Evolutionary conservation across 306 rosid genomes (phyloP).

Genomic region (Clitoria ternatea): DNA sequence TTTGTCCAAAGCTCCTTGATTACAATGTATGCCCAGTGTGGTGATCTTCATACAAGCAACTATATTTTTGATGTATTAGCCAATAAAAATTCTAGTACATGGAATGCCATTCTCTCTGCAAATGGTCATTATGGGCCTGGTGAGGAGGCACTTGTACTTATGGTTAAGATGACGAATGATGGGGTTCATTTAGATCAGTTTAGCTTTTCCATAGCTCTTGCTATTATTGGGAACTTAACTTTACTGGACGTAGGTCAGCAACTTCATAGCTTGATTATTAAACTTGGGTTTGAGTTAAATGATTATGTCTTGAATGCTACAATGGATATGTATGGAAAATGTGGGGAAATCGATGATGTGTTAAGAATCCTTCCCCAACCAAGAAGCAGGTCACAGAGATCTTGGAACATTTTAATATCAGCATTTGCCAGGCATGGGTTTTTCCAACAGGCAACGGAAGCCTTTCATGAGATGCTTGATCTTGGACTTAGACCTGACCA

Average conservation of each 20-base stretch:
- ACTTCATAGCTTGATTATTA: slow-evolving; percentile 63
- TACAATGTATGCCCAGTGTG: slow-evolving; percentile 84
- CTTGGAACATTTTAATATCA: slow-evolving; percentile 93
- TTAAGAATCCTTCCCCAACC: slow-evolving; percentile 57
- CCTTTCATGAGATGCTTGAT: slow-evolving; percentile 71
- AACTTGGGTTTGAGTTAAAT: slow-evolving; percentile 71
- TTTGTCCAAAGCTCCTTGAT: slow-evolving; percentile 78
- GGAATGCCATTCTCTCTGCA: slow-evolving; percentile 88
- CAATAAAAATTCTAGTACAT: slow-evolving; percentile 55
- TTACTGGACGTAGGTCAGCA: slow-evolving; percentile 90
- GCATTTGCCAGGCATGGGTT: slow-evolving; percentile 78
- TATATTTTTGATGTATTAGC: slow-evolving; percentile 50
- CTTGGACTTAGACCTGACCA: slow-evolving; percentile 69
- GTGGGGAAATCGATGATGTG: slow-evolving; percentile 80
- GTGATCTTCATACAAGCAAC: slow-evolving; percentile 58
- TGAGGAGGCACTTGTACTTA: slow-evolving; percentile 73
- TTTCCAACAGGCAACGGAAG: slow-evolving; percentile 59
- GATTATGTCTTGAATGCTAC: slow-evolving; percentile 64
- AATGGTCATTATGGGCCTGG: slow-evolving; percentile 68
- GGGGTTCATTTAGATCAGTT: slow-evolving; percentile 71
- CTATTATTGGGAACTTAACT: slow-evolving; percentile 72
- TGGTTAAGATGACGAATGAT: slow-evolving; percentile 51
- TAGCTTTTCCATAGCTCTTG: slow-evolving; percentile 67
- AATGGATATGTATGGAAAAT: slow-evolving; percentile 97
- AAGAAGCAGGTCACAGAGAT: slow-evolving; percentile 47